Conservation (phyloP, 2,329 filamentous ascomycete genomes). For the Colletotrichum truncatum region DNA sequence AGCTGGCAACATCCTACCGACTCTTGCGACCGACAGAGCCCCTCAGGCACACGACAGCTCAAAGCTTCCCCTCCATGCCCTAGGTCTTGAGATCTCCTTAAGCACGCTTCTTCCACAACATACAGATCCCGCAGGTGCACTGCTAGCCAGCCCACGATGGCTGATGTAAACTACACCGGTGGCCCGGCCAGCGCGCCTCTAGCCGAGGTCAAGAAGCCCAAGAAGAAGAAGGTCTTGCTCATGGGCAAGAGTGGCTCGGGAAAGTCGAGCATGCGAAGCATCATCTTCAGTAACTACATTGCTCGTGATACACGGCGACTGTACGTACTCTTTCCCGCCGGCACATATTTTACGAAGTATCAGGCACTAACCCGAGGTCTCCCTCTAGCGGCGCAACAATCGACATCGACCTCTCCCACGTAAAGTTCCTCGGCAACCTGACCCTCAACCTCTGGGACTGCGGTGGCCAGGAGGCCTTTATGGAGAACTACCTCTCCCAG, state of each 20-base stretch:
- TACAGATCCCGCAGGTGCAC: neutral
- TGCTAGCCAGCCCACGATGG: neutral
- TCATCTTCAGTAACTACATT: constrained; percentile 99
- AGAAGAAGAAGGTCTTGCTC: constrained; percentile 87
- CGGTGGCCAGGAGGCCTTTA: constrained; percentile 97
- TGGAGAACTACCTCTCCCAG: constrained; percentile 96
- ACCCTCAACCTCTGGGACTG: constrained; percentile 99
- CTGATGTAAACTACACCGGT: neutral
- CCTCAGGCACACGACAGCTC: no score
- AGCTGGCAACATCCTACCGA: no score
- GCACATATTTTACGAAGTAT: neutral
- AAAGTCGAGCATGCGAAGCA: constrained; percentile 98
- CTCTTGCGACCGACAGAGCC: no score
- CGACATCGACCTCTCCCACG: constrained; percentile 97
- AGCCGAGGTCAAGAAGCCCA: constrained; percentile 69
- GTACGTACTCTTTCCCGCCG: constrained; percentile 45
- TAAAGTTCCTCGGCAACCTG: constrained; percentile 97
- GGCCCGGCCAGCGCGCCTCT: constrained; percentile 9
- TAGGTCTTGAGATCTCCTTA: neutral
- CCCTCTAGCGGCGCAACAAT: constrained; percentile 82
- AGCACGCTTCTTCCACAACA: neutral
- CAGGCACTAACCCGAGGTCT: neutral
- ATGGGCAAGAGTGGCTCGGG: constrained; percentile 98
- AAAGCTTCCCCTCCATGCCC: no score
- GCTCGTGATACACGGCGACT: constrained; percentile 93